Evolutionary conservation across 208 protist species (phyloP), one percentile per base, ranked within the genome.

Genomic region (Trypanosoma scelopori): DNA sequence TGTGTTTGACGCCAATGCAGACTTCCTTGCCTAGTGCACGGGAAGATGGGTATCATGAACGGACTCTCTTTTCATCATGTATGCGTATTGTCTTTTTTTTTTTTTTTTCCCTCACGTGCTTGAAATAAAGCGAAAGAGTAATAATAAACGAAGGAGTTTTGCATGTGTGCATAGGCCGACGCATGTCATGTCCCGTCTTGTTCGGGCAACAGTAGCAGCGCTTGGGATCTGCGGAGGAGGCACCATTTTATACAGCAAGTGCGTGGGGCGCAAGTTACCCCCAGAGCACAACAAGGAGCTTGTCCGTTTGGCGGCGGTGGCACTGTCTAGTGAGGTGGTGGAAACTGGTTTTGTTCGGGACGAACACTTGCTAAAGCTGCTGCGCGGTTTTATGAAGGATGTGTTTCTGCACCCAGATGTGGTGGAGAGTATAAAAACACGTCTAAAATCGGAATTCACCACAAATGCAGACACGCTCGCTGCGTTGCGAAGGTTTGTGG

Each of bases 301-400:
- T 13, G 32, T 95, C 12, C 84, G 82, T 46, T 42, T 95, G 13
- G 82, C 86, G 9, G 89, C 89, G 15, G 64, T 93, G 16, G 79
- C 84, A 5, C 78, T 95, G n/a, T 93, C 86, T 4, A 76, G 76
- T 48, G 81, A 85, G 50, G 82, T 92, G 5, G 70, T 93, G 18
- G 53, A 83, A 68, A 43, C 70, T 80, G 57, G 71, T 63, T 53
- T 82, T 84, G 47, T 65, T 66, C n/a, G 80, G 82, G 55, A 78
- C 90, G 46, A 68, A 71, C 20, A 57, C 49, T 25, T 69, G 81
- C 22, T 64, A 25, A 68, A 63, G 37, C 55, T 66, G 20, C 76
- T 93, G 61, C 57, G 65, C 3, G 32, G 42, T 27, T 89, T 94
- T 64, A 76, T 79, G 12, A 68, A 84, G 50, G 53, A 89, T 48